Percentiles rank a stretch among this genome's conserved stretches.
These are phyloP conservation scores for Musa acuminata DNA, from an alignment of 176 grass and related monocot species.

Conservation along the genomic window DNA sequence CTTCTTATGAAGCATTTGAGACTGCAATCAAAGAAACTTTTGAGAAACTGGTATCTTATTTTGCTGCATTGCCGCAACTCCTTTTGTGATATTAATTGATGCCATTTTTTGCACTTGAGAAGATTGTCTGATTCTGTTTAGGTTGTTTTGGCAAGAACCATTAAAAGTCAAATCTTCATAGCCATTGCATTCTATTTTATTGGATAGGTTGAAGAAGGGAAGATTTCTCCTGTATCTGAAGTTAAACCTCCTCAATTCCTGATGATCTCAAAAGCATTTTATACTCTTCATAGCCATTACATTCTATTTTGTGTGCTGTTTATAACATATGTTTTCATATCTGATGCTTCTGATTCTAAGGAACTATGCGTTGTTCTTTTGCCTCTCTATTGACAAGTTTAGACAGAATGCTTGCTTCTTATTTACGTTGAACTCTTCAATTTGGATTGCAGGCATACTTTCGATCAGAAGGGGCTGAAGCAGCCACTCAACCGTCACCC, in stretches of 20 bases:
- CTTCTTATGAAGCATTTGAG: slow-evolving; percentile 94
- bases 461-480: slow-evolving; percentile 95
- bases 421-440: neutral
- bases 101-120: neutral
- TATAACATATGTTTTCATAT: neutral
- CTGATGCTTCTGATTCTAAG: neutral
- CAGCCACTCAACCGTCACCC: slow-evolving; percentile 93
- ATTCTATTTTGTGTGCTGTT: neutral
- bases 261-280: slow-evolving; percentile 59
- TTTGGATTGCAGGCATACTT: slow-evolving; percentile 52
- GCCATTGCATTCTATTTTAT: slow-evolving; percentile 12
- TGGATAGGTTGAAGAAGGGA: slow-evolving; percentile 76
- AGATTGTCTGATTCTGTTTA: neutral
- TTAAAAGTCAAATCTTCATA: neutral
- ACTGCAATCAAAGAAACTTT: slow-evolving; percentile 75
- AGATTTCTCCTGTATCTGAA: slow-evolving; percentile 73
- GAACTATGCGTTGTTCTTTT: neutral
- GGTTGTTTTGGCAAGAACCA: neutral
- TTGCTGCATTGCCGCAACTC: neutral
- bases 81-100: neutral
- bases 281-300: no score
- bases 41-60: slow-evolving; percentile 57
- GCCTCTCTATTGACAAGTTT: neutral
- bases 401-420: neutral
- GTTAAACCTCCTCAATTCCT: slow-evolving; percentile 74